These are phyloP conservation scores for Pseudophaeomoniella oleicola DNA, from an alignment of 2,329 filamentous ascomycete genomes.

Conservation along the genomic window DNA sequence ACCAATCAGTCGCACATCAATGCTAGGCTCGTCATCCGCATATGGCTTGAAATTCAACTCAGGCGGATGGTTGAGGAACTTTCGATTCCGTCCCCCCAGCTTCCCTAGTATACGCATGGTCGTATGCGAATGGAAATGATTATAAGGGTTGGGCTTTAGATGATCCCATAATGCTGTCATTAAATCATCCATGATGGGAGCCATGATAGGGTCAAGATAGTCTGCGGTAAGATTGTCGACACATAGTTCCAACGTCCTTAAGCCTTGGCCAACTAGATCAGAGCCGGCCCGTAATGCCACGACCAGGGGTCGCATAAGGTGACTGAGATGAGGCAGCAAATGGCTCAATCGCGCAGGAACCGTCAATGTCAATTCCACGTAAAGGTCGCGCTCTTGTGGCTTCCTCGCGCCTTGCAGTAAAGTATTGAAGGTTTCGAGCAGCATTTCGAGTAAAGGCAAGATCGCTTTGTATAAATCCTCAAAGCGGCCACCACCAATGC, in stretches of 20 bases:
- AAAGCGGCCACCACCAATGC: constrained; percentile 93
- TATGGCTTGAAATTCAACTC: constrained; percentile 72
- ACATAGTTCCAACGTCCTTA: constrained; percentile 87
- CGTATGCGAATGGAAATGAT: constrained; percentile 93
- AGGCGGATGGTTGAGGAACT: constrained; percentile 83
- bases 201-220: constrained; percentile 97
- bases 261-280: constrained; percentile 84
- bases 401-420: constrained; percentile 80
- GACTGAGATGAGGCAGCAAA: constrained; percentile 84
- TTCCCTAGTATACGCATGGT: constrained; percentile 97
- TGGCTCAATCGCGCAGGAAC: constrained; percentile 91
- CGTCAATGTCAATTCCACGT: constrained; percentile 91
- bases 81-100: constrained; percentile 84
- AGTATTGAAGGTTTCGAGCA: constrained; percentile 93
- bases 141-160: constrained; percentile 83
- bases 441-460: constrained; percentile 86
- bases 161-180: constrained; percentile 98
- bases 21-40: constrained; percentile 74
- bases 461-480: constrained; percentile 98
- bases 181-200: constrained; percentile 92
- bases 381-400: constrained; percentile 80
- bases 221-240: constrained; percentile 97
- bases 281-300: constrained; percentile 83
- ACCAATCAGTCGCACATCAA: constrained; percentile 78
- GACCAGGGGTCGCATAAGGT: constrained; percentile 94